phyloP scores from a whole-genome alignment of 2,329 filamentous ascomycete species.

The Gnomoniopsis sp. region DNA sequence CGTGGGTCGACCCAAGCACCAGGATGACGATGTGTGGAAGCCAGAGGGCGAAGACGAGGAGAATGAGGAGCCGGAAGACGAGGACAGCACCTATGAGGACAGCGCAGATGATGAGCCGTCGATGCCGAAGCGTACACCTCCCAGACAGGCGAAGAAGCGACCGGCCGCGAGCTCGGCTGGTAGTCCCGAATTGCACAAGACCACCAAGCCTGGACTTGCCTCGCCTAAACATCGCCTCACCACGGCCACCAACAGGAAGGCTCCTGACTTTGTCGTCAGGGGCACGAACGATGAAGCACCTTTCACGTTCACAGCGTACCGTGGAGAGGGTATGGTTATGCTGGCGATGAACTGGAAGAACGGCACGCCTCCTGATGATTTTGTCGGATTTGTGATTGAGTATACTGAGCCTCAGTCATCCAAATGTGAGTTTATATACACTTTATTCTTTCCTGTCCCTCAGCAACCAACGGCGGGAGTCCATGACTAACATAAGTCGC shows the following conservation, averaged over 20 bases:
- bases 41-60: slow-evolving; percentile 3
- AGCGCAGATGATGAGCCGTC: neutral
- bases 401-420: slow-evolving; percentile 18
- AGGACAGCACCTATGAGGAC: slow-evolving; percentile 1
- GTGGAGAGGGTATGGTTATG: slow-evolving; percentile 22
- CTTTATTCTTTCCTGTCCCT: neutral
- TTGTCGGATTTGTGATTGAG: slow-evolving; percentile 23
- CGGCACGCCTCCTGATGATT: slow-evolving; percentile 19
- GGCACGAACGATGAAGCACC: slow-evolving; percentile 20
- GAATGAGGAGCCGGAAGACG: slow-evolving; percentile 2
- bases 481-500: neutral
- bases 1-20: neutral
- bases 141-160: slow-evolving; percentile 9
- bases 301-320: slow-evolving; percentile 20
- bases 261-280: slow-evolving; percentile 19
- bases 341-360: slow-evolving; percentile 23
- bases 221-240: slow-evolving; percentile 13
- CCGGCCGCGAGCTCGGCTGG: slow-evolving; percentile 13
- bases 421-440: slow-evolving; percentile 18
- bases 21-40: slow-evolving; percentile 11
- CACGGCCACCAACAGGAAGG: slow-evolving; percentile 17
- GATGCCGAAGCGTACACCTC: neutral
- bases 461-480: neutral
- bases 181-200: slow-evolving; percentile 7
- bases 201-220: slow-evolving; percentile 8